Percentiles rank a stretch among this genome's conserved stretches.
These are phyloP conservation scores for Rhizopus arrhizus DNA, from an alignment of 371 early-diverging fungal genomes.

Conservation along the genomic window DNA sequence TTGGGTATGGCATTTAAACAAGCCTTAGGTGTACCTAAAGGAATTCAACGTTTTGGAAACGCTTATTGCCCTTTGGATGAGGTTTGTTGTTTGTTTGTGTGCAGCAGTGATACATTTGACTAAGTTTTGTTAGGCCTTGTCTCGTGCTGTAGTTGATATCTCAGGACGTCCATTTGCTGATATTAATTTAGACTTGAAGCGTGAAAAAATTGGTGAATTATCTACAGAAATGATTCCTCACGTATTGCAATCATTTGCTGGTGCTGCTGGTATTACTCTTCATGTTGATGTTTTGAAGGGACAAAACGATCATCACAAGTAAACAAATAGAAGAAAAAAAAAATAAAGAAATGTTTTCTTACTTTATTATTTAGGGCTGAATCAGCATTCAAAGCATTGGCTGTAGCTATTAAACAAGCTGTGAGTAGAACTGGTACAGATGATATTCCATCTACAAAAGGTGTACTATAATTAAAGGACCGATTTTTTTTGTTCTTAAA, in stretches of 20 bases:
- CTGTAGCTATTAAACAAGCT: constrained; percentile 91
- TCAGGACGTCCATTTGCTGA: constrained; percentile 91
- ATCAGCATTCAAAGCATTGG: constrained; percentile 94
- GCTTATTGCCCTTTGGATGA: constrained; percentile 97
- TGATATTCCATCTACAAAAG: constrained; percentile 94
- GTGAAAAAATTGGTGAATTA: constrained; percentile 87
- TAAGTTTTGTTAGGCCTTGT: constrained; percentile 63
- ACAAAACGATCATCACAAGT: constrained; percentile 92
- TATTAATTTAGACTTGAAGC: constrained; percentile 81
- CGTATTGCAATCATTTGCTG: constrained; percentile 89
- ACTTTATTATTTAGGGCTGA: constrained; percentile 70
- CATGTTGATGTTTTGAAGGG: constrained; percentile 95
- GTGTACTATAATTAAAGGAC: constrained; percentile 63
- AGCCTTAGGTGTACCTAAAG: constrained; percentile 87
- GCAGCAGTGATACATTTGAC: too few relatives aligned
- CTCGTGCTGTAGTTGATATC: constrained; percentile 95
- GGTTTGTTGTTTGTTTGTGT: constrained; percentile 31
- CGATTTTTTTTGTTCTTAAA: not conserved
- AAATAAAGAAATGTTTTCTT: not conserved
- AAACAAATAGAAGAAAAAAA: constrained; percentile 7
- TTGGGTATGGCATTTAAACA: constrained; percentile 91
- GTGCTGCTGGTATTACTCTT: constrained; percentile 88
- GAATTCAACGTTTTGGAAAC: constrained; percentile 92
- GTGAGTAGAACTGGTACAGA: constrained; percentile 77
- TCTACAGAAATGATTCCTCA: constrained; percentile 98